Conservation (phyloP, 2,329 filamentous ascomycete species). For the Kalaharituber pfeilii region DNA sequence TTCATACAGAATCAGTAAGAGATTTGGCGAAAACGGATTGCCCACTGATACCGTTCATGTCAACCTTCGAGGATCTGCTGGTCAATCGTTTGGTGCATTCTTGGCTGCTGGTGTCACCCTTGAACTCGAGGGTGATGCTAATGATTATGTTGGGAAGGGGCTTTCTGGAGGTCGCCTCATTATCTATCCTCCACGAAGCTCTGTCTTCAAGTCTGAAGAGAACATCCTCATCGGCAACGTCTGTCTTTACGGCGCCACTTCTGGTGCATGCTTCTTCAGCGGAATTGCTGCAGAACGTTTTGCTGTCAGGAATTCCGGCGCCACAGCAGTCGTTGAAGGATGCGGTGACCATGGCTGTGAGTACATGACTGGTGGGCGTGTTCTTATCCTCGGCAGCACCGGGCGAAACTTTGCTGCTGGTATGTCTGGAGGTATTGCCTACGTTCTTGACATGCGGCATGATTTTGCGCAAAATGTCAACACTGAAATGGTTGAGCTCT, state of each 20-base stretch:
- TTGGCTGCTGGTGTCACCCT: constrained; percentile 83
- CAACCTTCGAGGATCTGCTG: constrained; percentile 90
- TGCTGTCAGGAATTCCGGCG: constrained; percentile 89
- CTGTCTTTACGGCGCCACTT: constrained; percentile 85
- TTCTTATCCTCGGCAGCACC: constrained; percentile 71
- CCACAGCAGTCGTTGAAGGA: constrained; percentile 88
- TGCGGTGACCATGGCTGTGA: constrained; percentile 92
- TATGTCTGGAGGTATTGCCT: constrained; percentile 97
- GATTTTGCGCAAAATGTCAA: constrained; percentile 92
- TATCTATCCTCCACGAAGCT: constrained; percentile 75
- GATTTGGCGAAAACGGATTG: constrained; percentile 74
- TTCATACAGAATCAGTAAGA: constrained; percentile 88
- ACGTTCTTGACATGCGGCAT: constrained; percentile 73
- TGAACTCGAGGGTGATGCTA: constrained; percentile 86
- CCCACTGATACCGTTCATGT: constrained; percentile 88
- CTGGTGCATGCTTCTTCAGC: constrained; percentile 87
- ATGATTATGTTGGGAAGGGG: constrained; percentile 94
- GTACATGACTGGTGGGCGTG: constrained; percentile 95
- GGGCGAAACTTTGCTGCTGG: constrained; percentile 94
- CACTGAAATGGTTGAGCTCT: constrained; percentile 90
- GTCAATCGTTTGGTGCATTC: constrained; percentile 91
- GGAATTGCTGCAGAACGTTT: constrained; percentile 93
- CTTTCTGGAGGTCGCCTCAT: constrained; percentile 84
- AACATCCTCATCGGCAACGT: constrained; percentile 88
- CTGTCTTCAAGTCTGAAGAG: constrained; percentile 90